These are phyloP conservation scores for Penicillium palitans DNA, from an alignment of 2,329 filamentous ascomycete genomes.

Conservation along the genomic window DNA sequence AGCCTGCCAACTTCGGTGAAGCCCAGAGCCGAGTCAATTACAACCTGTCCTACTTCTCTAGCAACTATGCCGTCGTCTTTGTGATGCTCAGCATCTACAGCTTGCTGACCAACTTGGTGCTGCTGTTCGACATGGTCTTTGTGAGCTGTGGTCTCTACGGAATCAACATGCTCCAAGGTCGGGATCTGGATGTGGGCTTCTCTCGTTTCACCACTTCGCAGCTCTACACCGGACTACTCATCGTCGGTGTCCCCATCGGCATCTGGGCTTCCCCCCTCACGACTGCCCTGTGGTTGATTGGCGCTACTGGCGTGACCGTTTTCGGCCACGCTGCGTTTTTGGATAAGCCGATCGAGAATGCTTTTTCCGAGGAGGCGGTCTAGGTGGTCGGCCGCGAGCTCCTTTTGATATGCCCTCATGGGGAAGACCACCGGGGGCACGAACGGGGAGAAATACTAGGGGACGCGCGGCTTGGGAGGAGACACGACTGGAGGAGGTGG, in stretches of 20 bases:
- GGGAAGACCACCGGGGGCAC: conserved; percentile 99
- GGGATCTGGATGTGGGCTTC: conserved; percentile 81
- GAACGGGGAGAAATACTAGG: conserved; percentile 62
- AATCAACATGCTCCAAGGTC: conserved; percentile 85
- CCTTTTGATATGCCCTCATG: conserved; percentile 85
- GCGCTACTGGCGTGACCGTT: conserved; percentile 89
- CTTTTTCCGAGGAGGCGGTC: conserved; percentile 99
- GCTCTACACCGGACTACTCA: conserved; percentile 84
- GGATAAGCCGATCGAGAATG: conserved; percentile 99
- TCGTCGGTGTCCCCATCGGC: conserved; percentile 79
- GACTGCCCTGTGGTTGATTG: conserved; percentile 92
- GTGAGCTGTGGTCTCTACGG: conserved; percentile 84
- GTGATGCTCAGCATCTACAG: conserved; percentile 95
- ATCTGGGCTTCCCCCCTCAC: conserved; percentile 81
- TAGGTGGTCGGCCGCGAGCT: conserved; percentile 99
- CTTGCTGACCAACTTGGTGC: conserved; percentile 78
- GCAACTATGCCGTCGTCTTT: conserved; percentile 95
- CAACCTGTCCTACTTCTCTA: conserved; percentile 95
- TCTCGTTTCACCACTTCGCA: conserved; percentile 85
- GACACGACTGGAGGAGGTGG: conserved; percentile 43
- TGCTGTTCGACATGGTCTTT: conserved; percentile 91
- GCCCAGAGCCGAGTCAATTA: conserved; percentile 93
- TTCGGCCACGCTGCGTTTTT: conserved; percentile 92
- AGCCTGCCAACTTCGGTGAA: conserved; percentile 87
- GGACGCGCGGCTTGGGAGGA: conserved; percentile 56